phyloP scores from a whole-genome alignment of 371 early-diverging fungal species.

The Choanephora cucurbitarum region DNA sequence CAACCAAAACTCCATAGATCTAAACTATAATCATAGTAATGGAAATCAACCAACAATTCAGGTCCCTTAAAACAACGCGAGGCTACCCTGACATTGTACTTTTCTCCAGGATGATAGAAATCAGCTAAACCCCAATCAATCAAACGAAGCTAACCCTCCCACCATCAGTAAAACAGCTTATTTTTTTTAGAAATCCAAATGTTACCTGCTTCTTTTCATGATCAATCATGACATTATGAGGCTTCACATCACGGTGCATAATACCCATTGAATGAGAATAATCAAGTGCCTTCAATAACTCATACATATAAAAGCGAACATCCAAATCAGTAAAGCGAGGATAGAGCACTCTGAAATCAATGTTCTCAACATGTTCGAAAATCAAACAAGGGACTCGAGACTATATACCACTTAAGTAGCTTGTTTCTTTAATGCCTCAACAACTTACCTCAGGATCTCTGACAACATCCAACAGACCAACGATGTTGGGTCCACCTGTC shows the following conservation, averaged over 20 bases:
- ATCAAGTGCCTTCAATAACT: conserved; percentile 96
- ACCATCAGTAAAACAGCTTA: not conserved
- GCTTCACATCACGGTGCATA: conserved; percentile 99
- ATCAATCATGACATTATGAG: conserved; percentile 99
- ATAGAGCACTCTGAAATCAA: conserved; percentile 76
- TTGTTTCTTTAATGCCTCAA: not conserved
- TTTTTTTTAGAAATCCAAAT: conserved; percentile 6
- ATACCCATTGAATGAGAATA: conserved; percentile 99
- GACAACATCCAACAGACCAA: conserved; percentile 95
- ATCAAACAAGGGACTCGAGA: conserved; percentile 96
- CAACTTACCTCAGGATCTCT: conserved; percentile 85
- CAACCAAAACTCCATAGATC: conserved; percentile 99
- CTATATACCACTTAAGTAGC: conserved; percentile 32
- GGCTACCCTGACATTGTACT: conserved; percentile 99
- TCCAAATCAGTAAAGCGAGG: conserved; percentile 89
- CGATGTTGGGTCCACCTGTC: conserved; percentile 93
- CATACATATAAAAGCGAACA: conserved; percentile 94
- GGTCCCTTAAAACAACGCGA: conserved; percentile 99
- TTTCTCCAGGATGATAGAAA: conserved; percentile 97
- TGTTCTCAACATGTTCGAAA: conserved; percentile 93
- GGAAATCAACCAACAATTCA: conserved; percentile 98
- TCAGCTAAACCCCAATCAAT: conserved; percentile 99
- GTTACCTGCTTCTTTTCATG: conserved; percentile 87
- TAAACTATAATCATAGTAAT: conserved; percentile 98
- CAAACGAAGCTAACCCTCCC: conserved; percentile 84